Conservation (phyloP, 768 basidiomycete species). For the Daedaleopsis sinensis region DNA sequence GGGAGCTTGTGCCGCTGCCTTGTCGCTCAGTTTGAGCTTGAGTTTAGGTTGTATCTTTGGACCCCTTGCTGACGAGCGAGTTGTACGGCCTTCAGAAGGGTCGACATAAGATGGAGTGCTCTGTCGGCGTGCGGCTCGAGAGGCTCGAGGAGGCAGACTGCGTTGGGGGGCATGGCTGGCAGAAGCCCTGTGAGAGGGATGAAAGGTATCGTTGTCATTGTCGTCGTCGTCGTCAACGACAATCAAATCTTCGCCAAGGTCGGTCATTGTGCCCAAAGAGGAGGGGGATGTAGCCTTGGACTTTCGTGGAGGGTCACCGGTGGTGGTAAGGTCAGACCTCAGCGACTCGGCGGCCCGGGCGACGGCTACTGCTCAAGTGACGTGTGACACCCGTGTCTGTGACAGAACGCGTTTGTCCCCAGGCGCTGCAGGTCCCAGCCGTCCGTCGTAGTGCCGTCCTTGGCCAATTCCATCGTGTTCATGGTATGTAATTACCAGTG, state of each 20-base stretch:
- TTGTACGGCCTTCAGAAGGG: constrained; percentile 26
- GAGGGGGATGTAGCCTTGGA: neutral
- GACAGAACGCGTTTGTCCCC: too few relatives aligned
- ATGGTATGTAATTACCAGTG: too few relatives aligned
- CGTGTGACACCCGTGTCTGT: too few relatives aligned
- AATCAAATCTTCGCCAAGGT: constrained; percentile 28
- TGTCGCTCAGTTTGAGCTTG: constrained; percentile 87
- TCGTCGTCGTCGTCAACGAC: constrained; percentile 33
- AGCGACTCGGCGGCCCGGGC: too few relatives aligned
- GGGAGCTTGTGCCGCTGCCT: constrained; percentile 76
- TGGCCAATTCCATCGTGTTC: too few relatives aligned
- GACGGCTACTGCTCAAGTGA: too few relatives aligned
- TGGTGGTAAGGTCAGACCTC: neutral
- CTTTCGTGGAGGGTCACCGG: neutral
- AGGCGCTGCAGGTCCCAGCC: too few relatives aligned
- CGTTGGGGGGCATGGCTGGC: constrained; percentile 16
- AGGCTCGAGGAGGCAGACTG: constrained; percentile 22
- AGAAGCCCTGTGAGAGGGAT: constrained; percentile 20
- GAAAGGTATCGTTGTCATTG: constrained; percentile 18
- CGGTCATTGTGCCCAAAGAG: constrained; percentile 6
- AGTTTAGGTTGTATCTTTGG: constrained; percentile 60
- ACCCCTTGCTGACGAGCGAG: constrained; percentile 27
- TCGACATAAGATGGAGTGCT: constrained; percentile 26
- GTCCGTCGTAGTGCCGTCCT: too few relatives aligned
- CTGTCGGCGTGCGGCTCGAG: constrained; percentile 19